A percentile compares a stretch with the other conserved stretches of the same genome.
phyloP scores from a whole-genome alignment of 1,284 basidiomycete genomes.

The Amylostereum areolatum region DNA sequence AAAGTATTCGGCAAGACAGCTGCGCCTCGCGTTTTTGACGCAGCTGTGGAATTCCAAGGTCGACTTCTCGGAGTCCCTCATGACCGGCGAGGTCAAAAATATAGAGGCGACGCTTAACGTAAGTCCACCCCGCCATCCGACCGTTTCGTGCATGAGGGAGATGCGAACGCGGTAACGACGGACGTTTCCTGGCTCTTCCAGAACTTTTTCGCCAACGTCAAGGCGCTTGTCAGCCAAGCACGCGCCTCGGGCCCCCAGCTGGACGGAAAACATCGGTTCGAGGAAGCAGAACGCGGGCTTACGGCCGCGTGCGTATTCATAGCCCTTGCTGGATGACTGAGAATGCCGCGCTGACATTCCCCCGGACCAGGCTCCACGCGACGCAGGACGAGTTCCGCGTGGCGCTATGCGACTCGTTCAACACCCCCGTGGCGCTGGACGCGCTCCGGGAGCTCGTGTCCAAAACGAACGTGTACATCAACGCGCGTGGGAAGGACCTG shows the following conservation, averaged over 20 bases:
- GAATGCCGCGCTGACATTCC: too few relatives aligned
- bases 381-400: slow-evolving; percentile 78
- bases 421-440: slow-evolving; percentile 83
- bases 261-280: slow-evolving; percentile 60
- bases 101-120: slow-evolving; percentile 89
- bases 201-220: slow-evolving; percentile 93
- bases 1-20: slow-evolving; percentile 82
- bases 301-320: slow-evolving; percentile 45
- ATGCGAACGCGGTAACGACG: too few relatives aligned
- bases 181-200: slow-evolving; percentile 23
- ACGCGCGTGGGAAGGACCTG: slow-evolving; percentile 46
- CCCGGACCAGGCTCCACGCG: slow-evolving; percentile 54
- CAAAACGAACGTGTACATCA: slow-evolving; percentile 89
- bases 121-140: slow-evolving; percentile 20
- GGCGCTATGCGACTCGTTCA: slow-evolving; percentile 97
- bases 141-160: background rate
- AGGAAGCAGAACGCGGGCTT: slow-evolving; percentile 61
- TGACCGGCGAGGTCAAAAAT: slow-evolving; percentile 84
- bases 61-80: slow-evolving; percentile 90
- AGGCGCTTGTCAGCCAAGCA: slow-evolving; percentile 68
- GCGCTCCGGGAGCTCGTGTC: slow-evolving; percentile 81
- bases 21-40: slow-evolving; percentile 91
- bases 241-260: slow-evolving; percentile 40
- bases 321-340: slow-evolving; percentile 6
- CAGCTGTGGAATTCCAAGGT: slow-evolving; percentile 91